Base-by-base conservation (phyloP, 192 early-diverging fungal species). In the Geranomyces variabilis region DNA sequence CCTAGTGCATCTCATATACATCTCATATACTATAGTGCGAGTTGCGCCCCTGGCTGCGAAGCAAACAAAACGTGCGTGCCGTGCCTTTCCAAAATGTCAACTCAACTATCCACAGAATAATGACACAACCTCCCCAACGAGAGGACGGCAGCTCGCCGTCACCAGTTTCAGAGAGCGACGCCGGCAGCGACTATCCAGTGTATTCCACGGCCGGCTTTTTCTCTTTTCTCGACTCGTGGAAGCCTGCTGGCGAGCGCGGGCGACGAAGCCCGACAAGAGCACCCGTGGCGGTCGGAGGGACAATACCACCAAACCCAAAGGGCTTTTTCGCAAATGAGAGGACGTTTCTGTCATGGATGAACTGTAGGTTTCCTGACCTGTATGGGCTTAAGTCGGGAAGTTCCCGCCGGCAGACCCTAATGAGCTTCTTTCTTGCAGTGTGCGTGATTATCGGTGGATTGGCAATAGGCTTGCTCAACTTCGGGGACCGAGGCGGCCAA, bases 261-360 rank as follows among this genome's bases (percentile, higher is more conserved):
- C 70, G 61, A 47, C 17, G 61, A 30, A n/a, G 34, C 12, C 26
- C 31, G 49, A n/a, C 29, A n/a, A 21, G 44, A 51, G 22, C 47
- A 13, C 70, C 4, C 13, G 36, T 41, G 10, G 47, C 13, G n/a
- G 28, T 56, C 48, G 57, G 44, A 34, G 59, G 61, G 21, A 24
- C 65, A 15, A 47, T 30, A 9, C 65, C 73, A 19, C 65, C 57
- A 4, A 75, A 91, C 51, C 87, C 90, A 26, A 92, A 93, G 71
- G 86, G 84, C 12, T 90, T 85, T 58, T 89, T 93, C 76, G 91
- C 91, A 24, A 93, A 93, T 59, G 91, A 93, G 75, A 77, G 91
- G 69, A 91, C 90, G 0, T 93, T 90, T 67, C 80, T 93, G 33
- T 77, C 81, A 47, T 93, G 91, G 91, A 83, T 91, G 85, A 83